Conservation (phyloP, 1,284 basidiomycete species). For the Waitea zeae region DNA sequence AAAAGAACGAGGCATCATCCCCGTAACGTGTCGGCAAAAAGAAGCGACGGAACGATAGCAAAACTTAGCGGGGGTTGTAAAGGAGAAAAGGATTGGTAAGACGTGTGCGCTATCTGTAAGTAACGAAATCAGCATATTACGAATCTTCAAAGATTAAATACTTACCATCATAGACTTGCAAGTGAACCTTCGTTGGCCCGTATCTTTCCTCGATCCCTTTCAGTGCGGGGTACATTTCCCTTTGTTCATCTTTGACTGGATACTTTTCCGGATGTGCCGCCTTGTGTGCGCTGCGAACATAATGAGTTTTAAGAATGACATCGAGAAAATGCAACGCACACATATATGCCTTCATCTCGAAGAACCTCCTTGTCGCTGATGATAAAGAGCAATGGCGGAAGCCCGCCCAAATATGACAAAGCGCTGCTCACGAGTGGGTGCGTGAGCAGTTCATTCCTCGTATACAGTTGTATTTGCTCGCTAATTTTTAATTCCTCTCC, state of each 20-base stretch:
- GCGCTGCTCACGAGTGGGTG: conserved; percentile 83
- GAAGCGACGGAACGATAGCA: conserved; percentile 57
- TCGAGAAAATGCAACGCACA: conserved; percentile 28
- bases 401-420: conserved; percentile 75
- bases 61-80: conserved; percentile 69
- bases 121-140: neutral
- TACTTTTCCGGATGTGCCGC: conserved; percentile 74
- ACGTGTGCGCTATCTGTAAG: conserved; percentile 51
- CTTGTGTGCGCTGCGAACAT: conserved; percentile 62
- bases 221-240: conserved; percentile 47
- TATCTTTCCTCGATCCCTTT: conserved; percentile 44
- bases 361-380: conserved; percentile 86
- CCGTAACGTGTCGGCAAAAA: conserved; percentile 48
- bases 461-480: conserved; percentile 79
- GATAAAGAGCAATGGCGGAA: conserved; percentile 79
- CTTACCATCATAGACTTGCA: conserved; percentile 73
- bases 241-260: conserved; percentile 43
- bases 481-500: conserved; percentile 39
- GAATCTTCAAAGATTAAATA: neutral
- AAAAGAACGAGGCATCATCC: conserved; percentile 15
- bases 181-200: conserved; percentile 74
- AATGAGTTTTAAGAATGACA: neutral
- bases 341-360: conserved; percentile 82
- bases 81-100: conserved; percentile 66
- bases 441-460: conserved; percentile 66